Evolutionary conservation across 2,329 filamentous ascomycete genomes (phyloP).

Genomic region (Ascosphaera pollenicola): DNA sequence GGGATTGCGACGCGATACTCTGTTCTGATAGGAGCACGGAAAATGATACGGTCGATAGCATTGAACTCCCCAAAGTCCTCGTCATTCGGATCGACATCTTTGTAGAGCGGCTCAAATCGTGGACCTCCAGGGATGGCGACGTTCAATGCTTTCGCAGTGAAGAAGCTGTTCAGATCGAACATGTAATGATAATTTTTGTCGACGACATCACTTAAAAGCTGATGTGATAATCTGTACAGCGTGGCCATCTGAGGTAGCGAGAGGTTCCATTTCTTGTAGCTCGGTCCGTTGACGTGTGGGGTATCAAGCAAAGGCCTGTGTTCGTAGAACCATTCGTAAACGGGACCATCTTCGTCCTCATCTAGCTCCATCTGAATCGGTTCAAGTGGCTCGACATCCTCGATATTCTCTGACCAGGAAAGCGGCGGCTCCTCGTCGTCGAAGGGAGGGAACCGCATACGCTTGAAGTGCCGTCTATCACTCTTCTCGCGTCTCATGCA

Average conservation of each 20-base stretch:
- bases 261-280: conserved; percentile 92
- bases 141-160: conserved; percentile 91
- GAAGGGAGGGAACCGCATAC: conserved; percentile 96
- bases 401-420: conserved; percentile 96
- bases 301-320: conserved; percentile 80
- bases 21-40: conserved; percentile 80
- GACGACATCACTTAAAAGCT: conserved; percentile 72
- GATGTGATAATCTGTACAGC: conserved; percentile 74
- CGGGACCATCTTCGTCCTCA: conserved; percentile 72
- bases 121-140: conserved; percentile 95
- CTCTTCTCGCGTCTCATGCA: conserved; percentile 97
- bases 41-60: conserved; percentile 97
- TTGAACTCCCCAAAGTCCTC: conserved; percentile 99
- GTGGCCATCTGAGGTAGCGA: conserved; percentile 89
- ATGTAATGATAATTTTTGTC: conserved; percentile 98
- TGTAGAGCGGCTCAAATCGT: conserved; percentile 90
- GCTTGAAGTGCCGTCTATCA: conserved; percentile 86
- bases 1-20: conserved; percentile 92
- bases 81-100: conserved; percentile 95
- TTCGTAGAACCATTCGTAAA: conserved; percentile 96
- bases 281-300: conserved; percentile 81
- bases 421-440: conserved; percentile 95
- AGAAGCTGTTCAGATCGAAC: conserved; percentile 84
- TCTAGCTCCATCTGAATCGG: conserved; percentile 98
- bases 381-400: conserved; percentile 91